phyloP scores from a whole-genome alignment of 2,329 filamentous ascomycete genomes.

The Penicillium sp. region DNA sequence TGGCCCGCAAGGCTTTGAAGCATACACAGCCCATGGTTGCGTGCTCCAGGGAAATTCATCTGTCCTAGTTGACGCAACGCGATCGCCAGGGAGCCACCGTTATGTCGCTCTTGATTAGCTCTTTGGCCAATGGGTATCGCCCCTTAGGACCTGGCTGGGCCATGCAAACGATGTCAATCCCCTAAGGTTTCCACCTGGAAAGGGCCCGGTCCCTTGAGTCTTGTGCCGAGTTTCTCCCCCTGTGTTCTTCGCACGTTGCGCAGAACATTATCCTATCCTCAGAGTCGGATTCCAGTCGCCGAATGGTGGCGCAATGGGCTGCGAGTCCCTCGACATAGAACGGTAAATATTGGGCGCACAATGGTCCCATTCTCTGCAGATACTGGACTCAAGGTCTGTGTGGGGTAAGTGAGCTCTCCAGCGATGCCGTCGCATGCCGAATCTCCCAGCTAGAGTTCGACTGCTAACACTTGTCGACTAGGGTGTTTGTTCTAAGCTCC shows the following conservation, averaged over 20 bases:
- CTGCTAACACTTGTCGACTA: conserved; percentile 26
- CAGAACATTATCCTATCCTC: conserved; percentile 4
- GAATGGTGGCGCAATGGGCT: conserved; percentile 19
- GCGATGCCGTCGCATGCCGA: conserved; percentile 7
- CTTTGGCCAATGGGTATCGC: conserved; percentile 2
- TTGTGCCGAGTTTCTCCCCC: conserved; percentile 4
- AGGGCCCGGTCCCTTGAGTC: conserved; percentile 8
- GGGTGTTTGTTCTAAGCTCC: conserved; percentile 40
- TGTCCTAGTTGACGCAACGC: conserved; percentile 25
- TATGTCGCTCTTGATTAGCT: conserved; percentile 19
- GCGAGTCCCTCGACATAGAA: background rate
- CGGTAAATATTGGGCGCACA: conserved; percentile 19
- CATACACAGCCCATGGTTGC: conserved; percentile 19
- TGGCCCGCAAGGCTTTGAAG: conserved; percentile 7
- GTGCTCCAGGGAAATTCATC: conserved; percentile 13
- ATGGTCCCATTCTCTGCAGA: conserved; percentile 37
- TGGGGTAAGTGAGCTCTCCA: conserved; percentile 33
- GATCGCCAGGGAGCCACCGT: conserved; percentile 17
- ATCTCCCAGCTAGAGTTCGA: background rate
- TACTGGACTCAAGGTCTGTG: conserved; percentile 35
- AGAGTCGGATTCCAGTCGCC: conserved; percentile 5
- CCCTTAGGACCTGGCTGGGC: conserved; percentile 10
- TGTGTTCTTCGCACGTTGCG: conserved; percentile 7
- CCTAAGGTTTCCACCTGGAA: conserved; percentile 22
- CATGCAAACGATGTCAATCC: conserved; percentile 23